A percentile compares a stretch with the other conserved stretches of the same genome.
phyloP scores from a whole-genome alignment of 2,329 filamentous ascomycete genomes.

The Simplicillium sp. region DNA sequence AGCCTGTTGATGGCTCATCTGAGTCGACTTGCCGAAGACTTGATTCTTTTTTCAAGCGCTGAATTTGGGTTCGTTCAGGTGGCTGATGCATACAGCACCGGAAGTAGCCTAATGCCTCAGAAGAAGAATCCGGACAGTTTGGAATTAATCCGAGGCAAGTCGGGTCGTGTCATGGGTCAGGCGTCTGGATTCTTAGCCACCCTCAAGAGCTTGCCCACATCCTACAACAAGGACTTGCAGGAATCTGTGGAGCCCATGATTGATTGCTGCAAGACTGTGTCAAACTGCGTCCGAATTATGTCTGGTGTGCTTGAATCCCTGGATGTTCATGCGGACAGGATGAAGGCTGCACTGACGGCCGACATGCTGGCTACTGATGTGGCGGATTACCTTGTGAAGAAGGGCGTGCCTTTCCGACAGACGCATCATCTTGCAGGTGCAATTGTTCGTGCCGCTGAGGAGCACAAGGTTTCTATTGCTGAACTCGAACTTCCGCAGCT shows the following conservation, averaged over 20 bases:
- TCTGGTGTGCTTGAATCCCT: constrained; percentile 72
- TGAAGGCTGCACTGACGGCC: constrained; percentile 68
- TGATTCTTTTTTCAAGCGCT: constrained; percentile 44
- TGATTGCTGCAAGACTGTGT: constrained; percentile 72
- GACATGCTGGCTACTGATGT: constrained; percentile 75
- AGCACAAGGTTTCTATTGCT: constrained; percentile 58
- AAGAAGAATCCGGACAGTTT: constrained; percentile 80
- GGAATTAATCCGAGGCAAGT: constrained; percentile 61
- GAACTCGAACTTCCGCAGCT: constrained; percentile 58
- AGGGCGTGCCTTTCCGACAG: constrained; percentile 69
- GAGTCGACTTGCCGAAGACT: constrained; percentile 44
- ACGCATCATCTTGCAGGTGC: constrained; percentile 70
- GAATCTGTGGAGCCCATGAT: constrained; percentile 75
- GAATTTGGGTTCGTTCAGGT: constrained; percentile 14
- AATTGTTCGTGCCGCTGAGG: constrained; percentile 59
- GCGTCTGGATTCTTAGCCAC: constrained; percentile 56
- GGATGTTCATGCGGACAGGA: constrained; percentile 59
- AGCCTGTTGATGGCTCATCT: no score
- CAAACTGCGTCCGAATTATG: constrained; percentile 73
- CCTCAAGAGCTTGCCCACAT: constrained; percentile 61
- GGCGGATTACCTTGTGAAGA: constrained; percentile 54
- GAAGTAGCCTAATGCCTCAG: constrained; percentile 66
- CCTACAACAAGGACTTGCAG: constrained; percentile 87
- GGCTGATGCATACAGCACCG: constrained; percentile 14
- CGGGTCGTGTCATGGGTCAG: constrained; percentile 10